phyloP scores from a whole-genome alignment of 176 grass and related monocot genomes.

The Guadua angustifolia region DNA sequence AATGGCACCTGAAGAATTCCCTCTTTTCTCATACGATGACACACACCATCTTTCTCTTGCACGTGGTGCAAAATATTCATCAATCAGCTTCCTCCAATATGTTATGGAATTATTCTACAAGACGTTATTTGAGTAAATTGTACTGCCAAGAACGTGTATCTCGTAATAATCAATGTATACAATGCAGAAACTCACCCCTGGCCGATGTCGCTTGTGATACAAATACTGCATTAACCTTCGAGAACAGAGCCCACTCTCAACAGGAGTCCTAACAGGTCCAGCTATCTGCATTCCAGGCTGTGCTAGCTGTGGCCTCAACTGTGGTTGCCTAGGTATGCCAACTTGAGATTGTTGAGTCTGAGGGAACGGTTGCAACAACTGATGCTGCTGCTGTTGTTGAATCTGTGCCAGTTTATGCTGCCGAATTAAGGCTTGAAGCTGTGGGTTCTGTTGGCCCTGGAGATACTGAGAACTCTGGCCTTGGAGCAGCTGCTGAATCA shows the following conservation, averaged over 20 bases:
- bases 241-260: conserved; percentile 79
- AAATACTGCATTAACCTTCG: conserved; percentile 92
- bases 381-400: conserved; percentile 76
- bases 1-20: conserved; percentile 69
- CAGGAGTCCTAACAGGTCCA: conserved; percentile 61
- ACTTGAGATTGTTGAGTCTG: conserved; percentile 70
- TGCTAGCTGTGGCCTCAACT: conserved; percentile 65
- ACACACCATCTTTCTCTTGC: conserved; percentile 97
- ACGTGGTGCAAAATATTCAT: conserved; percentile 86
- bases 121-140: conserved; percentile 26
- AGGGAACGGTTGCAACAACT: conserved; percentile 68
- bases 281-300: conserved; percentile 57
- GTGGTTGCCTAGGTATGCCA: conserved; percentile 60
- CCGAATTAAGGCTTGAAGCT: conserved; percentile 78
- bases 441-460: conserved; percentile 70
- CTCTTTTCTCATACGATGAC: conserved; percentile 84
- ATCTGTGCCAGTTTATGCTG: conserved; percentile 76
- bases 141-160: conserved; percentile 16
- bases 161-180: conserved; percentile 26
- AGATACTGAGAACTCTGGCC: conserved; percentile 59
- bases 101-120: conserved; percentile 86
- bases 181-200: conserved; percentile 60
- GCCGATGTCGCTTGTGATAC: conserved; percentile 83
- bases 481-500: conserved; percentile 77
- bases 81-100: conserved; percentile 94